Evolutionary conservation across 169 alveolate genomes (phyloP).

Genomic region (Perkinsus marinus): DNA sequence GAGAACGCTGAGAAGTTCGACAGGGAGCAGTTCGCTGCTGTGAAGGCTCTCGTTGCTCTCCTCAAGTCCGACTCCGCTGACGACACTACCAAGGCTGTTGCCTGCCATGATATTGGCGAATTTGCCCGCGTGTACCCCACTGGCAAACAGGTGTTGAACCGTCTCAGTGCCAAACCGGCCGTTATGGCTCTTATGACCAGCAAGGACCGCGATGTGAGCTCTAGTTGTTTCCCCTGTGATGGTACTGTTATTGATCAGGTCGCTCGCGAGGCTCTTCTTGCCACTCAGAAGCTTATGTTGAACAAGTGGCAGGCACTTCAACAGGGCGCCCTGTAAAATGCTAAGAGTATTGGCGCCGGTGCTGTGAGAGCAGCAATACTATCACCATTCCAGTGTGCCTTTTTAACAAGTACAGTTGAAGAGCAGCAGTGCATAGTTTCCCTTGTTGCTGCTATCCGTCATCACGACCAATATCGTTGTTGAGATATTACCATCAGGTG

Average conservation of each 20-base stretch:
- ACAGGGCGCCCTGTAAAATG: background rate
- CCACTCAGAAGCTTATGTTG: constrained; percentile 60
- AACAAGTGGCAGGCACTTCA: constrained; percentile 35
- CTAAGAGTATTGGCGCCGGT: background rate
- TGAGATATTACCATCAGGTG: too few relatives aligned
- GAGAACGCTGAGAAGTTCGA: constrained; percentile 46
- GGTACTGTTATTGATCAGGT: constrained; percentile 19
- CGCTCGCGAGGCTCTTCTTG: constrained; percentile 56
- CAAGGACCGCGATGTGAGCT: constrained; percentile 4
- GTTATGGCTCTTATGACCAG: constrained; percentile 48
- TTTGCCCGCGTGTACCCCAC: constrained; percentile 63
- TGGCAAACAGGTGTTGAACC: constrained; percentile 43
- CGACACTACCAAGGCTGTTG: constrained; percentile 45
- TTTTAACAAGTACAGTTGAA: too few relatives aligned
- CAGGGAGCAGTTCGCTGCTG: constrained; percentile 35
- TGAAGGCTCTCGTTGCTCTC: constrained; percentile 30
- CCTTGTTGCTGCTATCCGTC: too few relatives aligned
- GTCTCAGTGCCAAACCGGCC: constrained; percentile 39
- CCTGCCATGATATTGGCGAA: constrained; percentile 66
- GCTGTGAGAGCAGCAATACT: background rate
- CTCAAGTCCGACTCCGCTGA: constrained; percentile 27
- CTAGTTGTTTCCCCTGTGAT: background rate
- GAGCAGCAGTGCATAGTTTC: too few relatives aligned
- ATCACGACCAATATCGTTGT: too few relatives aligned
- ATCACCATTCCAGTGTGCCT: too few relatives aligned